Evolutionary conservation across 345 rosid species (phyloP).

Genomic region (Gossypium rotundifolium): DNA sequence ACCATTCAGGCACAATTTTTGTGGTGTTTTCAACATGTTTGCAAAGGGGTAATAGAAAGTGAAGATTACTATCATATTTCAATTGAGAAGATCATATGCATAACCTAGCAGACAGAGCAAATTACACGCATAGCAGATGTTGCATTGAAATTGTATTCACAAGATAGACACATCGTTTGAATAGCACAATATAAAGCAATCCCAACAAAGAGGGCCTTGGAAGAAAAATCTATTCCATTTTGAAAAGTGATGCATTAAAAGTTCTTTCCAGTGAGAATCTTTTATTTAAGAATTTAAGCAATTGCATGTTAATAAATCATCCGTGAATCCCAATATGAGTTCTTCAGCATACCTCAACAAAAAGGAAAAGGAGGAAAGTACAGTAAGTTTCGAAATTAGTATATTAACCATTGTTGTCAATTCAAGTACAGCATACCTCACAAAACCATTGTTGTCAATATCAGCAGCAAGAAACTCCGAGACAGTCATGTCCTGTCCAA

Average conservation of each 20-base stretch:
- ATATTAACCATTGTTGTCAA: slow-evolving; percentile 55
- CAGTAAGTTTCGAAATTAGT: not conserved
- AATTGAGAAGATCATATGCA: not conserved
- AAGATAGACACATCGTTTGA: not conserved
- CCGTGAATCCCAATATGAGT: not conserved
- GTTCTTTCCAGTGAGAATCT: not conserved
- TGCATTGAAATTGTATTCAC: not conserved
- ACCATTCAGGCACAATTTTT: not conserved
- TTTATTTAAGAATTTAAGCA: not conserved
- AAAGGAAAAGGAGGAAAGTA: not conserved
- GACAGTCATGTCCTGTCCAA: slow-evolving; percentile 73
- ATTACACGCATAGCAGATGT: not conserved
- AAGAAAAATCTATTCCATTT: not conserved
- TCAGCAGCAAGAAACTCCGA: slow-evolving; percentile 86
- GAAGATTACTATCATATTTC: not conserved
- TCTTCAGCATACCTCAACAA: no score
- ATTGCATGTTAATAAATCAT: not conserved
- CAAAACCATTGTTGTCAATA: slow-evolving; percentile 71
- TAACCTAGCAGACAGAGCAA: not conserved
- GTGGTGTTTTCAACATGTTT: not conserved
- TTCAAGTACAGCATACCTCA: slow-evolving; percentile 67
- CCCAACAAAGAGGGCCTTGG: not conserved
- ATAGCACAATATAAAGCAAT: not conserved
- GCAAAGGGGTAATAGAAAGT: not conserved
- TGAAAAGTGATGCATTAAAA: not conserved